Percentiles rank a stretch among this genome's conserved stretches.
Evolutionary conservation across 75 land plant genomes (phyloP).

Genomic region (Chamaecyparis obtusa): DNA sequence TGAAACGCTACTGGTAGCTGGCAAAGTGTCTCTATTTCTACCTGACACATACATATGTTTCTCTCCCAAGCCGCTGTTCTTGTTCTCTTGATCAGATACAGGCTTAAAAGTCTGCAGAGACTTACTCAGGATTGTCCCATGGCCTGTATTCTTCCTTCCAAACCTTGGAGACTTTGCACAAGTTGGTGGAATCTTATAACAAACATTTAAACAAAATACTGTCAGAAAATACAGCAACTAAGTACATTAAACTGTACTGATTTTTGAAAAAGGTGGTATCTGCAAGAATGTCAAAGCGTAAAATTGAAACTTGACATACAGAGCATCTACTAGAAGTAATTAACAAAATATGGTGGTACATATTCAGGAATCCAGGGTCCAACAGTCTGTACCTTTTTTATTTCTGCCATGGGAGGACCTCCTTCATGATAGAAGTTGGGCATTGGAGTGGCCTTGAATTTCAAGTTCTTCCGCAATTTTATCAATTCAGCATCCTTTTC

Average conservation of each 20-base stretch:
- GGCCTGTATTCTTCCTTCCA: not conserved
- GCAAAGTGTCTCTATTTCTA: not conserved
- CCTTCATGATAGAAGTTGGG: conserved; percentile 33
- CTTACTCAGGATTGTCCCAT: not conserved
- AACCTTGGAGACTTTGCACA: conserved; percentile 31
- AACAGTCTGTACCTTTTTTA: conserved; percentile 19
- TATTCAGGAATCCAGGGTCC: not conserved
- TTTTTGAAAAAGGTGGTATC: not conserved
- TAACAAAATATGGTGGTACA: not conserved
- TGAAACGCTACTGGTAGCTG: not conserved
- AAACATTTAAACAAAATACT: not conserved
- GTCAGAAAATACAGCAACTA: not conserved
- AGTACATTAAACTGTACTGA: not conserved
- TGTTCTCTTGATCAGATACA: not conserved
- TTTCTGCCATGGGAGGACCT: conserved; percentile 19
- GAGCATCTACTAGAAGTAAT: not conserved
- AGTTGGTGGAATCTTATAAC: conserved; percentile 27
- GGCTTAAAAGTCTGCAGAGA: not conserved
- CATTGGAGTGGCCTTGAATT: conserved; percentile 31
- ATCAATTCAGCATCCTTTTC: conserved; percentile 26
- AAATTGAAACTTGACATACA: not conserved
- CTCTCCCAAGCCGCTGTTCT: not conserved
- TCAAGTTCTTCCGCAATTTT: conserved; percentile 25
- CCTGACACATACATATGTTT: not conserved
- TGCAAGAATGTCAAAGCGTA: not conserved